phyloP scores from a whole-genome alignment of 257 asterid genomes.

The Rehmannia glutinosa region DNA sequence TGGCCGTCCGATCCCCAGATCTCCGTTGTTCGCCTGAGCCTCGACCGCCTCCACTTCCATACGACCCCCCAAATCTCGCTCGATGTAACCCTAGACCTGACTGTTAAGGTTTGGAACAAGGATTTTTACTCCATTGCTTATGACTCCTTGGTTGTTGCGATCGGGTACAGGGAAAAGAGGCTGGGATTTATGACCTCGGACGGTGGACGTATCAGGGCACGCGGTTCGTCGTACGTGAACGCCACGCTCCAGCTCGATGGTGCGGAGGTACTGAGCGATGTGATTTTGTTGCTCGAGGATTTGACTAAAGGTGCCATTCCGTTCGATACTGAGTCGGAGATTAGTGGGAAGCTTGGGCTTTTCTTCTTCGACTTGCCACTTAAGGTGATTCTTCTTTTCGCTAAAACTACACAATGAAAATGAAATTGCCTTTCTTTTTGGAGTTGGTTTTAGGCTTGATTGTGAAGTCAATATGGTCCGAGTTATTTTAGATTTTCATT shows the following conservation, averaged over 20 bases:
- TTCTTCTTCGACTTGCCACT: conserved; percentile 53
- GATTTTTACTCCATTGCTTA: conserved; percentile 69
- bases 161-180: conserved; percentile 61
- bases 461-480: not conserved
- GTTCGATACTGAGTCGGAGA: conserved; percentile 59
- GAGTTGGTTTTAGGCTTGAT: not conserved
- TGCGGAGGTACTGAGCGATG: conserved; percentile 46
- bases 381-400: conserved; percentile 33
- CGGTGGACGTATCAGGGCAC: conserved; percentile 55
- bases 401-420: not conserved
- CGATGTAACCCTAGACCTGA: conserved; percentile 58
- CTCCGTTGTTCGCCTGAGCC: conserved; percentile 50
- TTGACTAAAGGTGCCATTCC: conserved; percentile 49
- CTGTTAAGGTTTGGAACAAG: conserved; percentile 54
- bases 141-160: conserved; percentile 34
- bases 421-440: not conserved
- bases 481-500: not conserved
- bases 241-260: conserved; percentile 58
- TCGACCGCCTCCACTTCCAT: conserved; percentile 42
- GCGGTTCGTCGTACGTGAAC: conserved; percentile 58
- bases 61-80: conserved; percentile 38
- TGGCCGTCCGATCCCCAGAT: conserved; percentile 82
- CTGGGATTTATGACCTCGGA: conserved; percentile 50
- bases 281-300: conserved; percentile 55
- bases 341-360: conserved; percentile 60